These are phyloP conservation scores for Nicotiana benthamiana DNA, from an alignment of 257 asterid genomes.

Conservation along the genomic window DNA sequence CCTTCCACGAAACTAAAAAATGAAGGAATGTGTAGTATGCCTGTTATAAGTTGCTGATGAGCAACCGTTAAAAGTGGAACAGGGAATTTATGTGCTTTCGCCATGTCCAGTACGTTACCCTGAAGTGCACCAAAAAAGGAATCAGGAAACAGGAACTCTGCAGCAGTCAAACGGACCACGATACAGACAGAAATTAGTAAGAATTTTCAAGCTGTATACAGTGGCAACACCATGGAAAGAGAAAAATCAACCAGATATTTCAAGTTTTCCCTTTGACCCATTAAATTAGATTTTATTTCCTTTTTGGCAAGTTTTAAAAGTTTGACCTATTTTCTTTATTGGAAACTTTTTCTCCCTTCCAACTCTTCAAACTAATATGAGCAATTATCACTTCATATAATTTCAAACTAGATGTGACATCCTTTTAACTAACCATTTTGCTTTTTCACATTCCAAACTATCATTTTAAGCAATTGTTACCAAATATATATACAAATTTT, in stretches of 20 bases:
- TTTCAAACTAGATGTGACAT: not conserved
- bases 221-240: not conserved
- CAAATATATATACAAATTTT: not conserved
- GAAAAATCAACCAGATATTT: not conserved
- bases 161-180: not conserved
- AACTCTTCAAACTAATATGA: not conserved
- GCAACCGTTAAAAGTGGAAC: slow-evolving; percentile 77
- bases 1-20: not conserved
- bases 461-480: not conserved
- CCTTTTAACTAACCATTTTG: not conserved
- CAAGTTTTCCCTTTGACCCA: not conserved
- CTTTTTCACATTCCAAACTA: not conserved
- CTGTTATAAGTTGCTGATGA: slow-evolving; percentile 94
- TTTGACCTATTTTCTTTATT: not conserved
- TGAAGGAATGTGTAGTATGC: slow-evolving; percentile 23
- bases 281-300: not conserved
- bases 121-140: slow-evolving; percentile 23
- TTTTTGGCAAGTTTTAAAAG: not conserved
- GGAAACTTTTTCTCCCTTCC: not conserved
- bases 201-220: not conserved
- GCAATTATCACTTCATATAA: not conserved
- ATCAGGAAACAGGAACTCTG: slow-evolving; percentile 1
- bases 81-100: slow-evolving; percentile 62
- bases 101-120: slow-evolving; percentile 69
- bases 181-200: not conserved